Evolutionary conservation across 768 basidiomycete species (phyloP), one percentile per base, ranked within the genome.

Genomic region (Fomitopsis serialis): DNA sequence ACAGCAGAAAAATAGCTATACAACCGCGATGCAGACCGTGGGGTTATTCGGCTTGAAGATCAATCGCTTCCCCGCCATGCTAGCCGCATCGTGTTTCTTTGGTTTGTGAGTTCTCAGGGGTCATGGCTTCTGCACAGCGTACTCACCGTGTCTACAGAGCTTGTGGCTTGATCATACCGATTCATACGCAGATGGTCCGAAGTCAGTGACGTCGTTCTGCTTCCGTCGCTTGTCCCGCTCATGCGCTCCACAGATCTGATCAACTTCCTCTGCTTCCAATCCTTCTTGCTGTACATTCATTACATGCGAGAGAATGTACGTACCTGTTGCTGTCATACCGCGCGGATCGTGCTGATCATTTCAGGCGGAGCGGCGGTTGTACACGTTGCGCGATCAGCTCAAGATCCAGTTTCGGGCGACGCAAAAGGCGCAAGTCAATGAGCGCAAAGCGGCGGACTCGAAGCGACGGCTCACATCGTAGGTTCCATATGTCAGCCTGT

Each of bases 381-480:
- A 78, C 60, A 71, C 70, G 3, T 68, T 80, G 34, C 73, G 80
- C 13, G 75, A 75, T 43, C 78, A 80, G 60, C 74, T 81, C 57
- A 80, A 82, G 61, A 68, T 76, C 23, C 77, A 78, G 58, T 80
- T 75, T 62, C 66, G 72, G 6, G 80, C 80, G 12, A 80, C 78
- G 15, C 76, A 91, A 76, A 82, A 85, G 69, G 76, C 79, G 1
- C 73, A 76, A 59, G 67, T 78, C 43, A 74, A 72, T 78, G 88
- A 72, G 79, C 84, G 60, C 76, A 89, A 77, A 75, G 68, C 80
- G 49, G 81, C 85, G 5, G 93, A 94, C 58, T 89, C 87, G 5
- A 95, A 94, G 66, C 78, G 86, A 21, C 80, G 88, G 17, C 74
- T 90, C 23, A 90, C 89, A 59, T 84, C 87, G 86, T 82, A 77